phyloP scores from a whole-genome alignment of 768 basidiomycete species.

The Stropharia rugosoannulata region DNA sequence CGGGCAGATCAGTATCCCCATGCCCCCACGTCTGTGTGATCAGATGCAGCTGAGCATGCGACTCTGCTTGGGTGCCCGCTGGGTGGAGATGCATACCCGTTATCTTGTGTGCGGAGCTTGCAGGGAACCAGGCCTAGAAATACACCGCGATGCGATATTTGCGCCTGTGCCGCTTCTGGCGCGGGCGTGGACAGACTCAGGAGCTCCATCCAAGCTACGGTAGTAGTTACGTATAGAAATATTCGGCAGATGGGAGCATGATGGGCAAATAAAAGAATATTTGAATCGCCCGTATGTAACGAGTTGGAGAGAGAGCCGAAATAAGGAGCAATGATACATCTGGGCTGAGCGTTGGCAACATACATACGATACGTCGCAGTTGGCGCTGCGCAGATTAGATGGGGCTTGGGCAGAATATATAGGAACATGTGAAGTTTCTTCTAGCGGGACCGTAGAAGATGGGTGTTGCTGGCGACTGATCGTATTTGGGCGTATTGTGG shows the following conservation, averaged over 20 bases:
- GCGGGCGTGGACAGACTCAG: neutral
- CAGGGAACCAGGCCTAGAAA: neutral
- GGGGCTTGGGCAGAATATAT: neutral
- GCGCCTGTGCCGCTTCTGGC: neutral
- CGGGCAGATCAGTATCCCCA: neutral
- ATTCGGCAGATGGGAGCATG: neutral
- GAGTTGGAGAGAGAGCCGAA: neutral
- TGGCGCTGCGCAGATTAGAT: conserved; percentile 2
- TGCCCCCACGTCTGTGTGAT: neutral
- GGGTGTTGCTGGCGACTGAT: neutral
- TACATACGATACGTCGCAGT: neutral
- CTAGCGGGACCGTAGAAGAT: conserved; percentile 3
- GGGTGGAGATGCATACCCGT: neutral
- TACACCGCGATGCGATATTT: too few relatives aligned
- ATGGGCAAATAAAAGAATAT: neutral
- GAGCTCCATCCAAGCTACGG: neutral
- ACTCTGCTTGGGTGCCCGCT: neutral
- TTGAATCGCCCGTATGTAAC: neutral
- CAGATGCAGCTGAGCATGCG: neutral
- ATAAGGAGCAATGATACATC: neutral
- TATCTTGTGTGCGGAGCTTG: neutral
- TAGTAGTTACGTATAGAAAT: neutral
- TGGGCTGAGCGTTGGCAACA: neutral
- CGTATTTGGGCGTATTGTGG: neutral
- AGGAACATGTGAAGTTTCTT: conserved; percentile 3